phyloP scores from a whole-genome alignment of 148 eudicot species.

The Fagopyrum esculentum region DNA sequence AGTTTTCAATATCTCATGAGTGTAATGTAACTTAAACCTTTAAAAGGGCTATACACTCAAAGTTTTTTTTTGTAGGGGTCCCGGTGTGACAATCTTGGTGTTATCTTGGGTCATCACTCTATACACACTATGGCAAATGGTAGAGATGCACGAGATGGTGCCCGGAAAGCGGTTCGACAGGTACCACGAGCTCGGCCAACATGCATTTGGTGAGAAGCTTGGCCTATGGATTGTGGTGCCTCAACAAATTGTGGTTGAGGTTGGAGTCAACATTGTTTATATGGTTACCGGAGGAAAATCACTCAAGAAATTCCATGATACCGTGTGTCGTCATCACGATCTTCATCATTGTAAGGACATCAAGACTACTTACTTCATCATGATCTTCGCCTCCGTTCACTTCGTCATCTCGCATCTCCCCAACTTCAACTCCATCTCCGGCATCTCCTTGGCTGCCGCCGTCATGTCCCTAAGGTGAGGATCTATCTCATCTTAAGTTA shows the following conservation, averaged over 20 bases:
- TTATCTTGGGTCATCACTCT: conserved; percentile 2
- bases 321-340: background rate
- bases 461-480: conserved; percentile 6
- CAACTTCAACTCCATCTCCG: conserved; percentile 11
- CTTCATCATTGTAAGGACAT: background rate
- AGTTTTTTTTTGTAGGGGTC: background rate
- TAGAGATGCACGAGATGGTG: conserved; percentile 14
- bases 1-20: too few relatives aligned
- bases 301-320: conserved; percentile 4
- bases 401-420: conserved; percentile 11
- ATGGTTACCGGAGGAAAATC: conserved; percentile 11
- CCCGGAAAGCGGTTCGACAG: conserved; percentile 8
- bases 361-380: conserved; percentile 10
- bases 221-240: conserved; percentile 7
- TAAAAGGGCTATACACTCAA: too few relatives aligned
- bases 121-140: conserved; percentile 10
- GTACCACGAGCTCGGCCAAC: conserved; percentile 11
- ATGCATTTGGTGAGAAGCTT: conserved; percentile 5
- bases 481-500: background rate
- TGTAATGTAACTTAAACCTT: background rate
- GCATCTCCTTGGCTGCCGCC: conserved; percentile 7
- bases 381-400: conserved; percentile 12
- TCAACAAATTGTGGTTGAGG: conserved; percentile 3
- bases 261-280: background rate
- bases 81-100: background rate